Conservation (phyloP, 2,329 filamentous ascomycete genomes). For the Aspergillus candidus region DNA sequence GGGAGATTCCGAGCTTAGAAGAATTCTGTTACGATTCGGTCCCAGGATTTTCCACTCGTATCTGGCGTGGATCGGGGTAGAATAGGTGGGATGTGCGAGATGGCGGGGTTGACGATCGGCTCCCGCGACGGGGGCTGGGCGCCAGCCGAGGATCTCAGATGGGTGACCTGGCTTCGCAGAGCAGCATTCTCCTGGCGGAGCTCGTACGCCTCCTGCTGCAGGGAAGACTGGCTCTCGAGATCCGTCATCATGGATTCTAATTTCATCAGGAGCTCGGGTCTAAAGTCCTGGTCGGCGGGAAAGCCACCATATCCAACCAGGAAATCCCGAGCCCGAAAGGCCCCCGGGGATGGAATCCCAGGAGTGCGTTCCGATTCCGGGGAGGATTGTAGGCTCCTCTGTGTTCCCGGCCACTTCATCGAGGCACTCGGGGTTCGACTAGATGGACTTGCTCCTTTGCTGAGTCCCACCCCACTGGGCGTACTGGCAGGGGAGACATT, state of each 20-base stretch:
- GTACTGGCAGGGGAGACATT: conserved; percentile 10
- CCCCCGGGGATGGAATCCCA: background rate
- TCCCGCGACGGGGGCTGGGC: conserved; percentile 10
- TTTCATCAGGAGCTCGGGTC: conserved; percentile 16
- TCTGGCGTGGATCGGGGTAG: conserved; percentile 10
- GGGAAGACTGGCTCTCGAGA: conserved; percentile 15
- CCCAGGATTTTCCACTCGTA: conserved; percentile 18
- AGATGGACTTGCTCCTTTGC: conserved; percentile 1
- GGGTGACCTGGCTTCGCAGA: conserved; percentile 20
- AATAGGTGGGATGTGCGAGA: conserved; percentile 1
- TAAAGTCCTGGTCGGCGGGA: conserved; percentile 7
- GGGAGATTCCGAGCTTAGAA: conserved; percentile 11
- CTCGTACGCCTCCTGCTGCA: conserved; percentile 13
- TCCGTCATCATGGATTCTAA: conserved; percentile 19
- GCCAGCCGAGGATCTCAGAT: conserved; percentile 16
- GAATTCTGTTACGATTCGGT: conserved; percentile 21
- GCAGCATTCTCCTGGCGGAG: conserved; percentile 19
- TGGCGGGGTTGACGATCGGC: conserved; percentile 4
- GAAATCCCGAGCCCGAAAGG: conserved; percentile 8
- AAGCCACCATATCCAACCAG: conserved; percentile 10
- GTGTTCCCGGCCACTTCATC: no score
- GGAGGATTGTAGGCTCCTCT: no score
- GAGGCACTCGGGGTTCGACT: background rate
- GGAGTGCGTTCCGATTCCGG: background rate
- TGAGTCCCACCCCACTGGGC: background rate